Evolutionary conservation across 176 grass and related monocot species (phyloP), one percentile per base, ranked within the genome.

Genomic region (Bromus sterilis): DNA sequence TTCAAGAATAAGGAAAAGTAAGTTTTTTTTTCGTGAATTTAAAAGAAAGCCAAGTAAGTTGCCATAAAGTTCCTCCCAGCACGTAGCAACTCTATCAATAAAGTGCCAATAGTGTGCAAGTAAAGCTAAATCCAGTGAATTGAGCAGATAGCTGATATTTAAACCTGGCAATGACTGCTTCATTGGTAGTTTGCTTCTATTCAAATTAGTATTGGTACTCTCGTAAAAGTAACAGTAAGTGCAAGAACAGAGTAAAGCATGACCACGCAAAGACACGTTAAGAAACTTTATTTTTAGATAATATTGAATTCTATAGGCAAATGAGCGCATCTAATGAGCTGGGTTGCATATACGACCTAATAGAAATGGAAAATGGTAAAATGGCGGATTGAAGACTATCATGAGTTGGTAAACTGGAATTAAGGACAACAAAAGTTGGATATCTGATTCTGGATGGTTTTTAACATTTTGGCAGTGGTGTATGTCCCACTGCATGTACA

Each of bases 1-100:
- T 64, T 77, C 39, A 71, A 77, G 29, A 74, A 58, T 21, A 83
- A 80, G 64, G 60, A 7, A 91, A 84, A 88, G 32, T 39, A 80
- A 84, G 55, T 39, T 14, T 28, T 64, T 28, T 64, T 10, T 12
- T 28, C 37, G 55, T 69, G 18, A 20, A 67, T 46, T 29, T 46
- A 51, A 65, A 42, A 74, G 35, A 21, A 28, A 43, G 43, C 30
- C 2, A 66, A 78, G 33, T 80, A n/a, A 82, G 33, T 80, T 84
- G 30, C 37, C 51, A 69, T 59, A 75, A 63, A 35, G 20, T 65
- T 49, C 29, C 48, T 66, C 77, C 51, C 33, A 73, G 9, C 2
- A 43, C 62, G 2, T 25, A 41, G 0, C 25, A 67, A 31, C 32
- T 69, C 33, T 66, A 58, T 51, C 29, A 23, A 74, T 34, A 71